Evolutionary conservation across 805 yeast genomes (phyloP).

Genomic region (Candida ortonii): DNA sequence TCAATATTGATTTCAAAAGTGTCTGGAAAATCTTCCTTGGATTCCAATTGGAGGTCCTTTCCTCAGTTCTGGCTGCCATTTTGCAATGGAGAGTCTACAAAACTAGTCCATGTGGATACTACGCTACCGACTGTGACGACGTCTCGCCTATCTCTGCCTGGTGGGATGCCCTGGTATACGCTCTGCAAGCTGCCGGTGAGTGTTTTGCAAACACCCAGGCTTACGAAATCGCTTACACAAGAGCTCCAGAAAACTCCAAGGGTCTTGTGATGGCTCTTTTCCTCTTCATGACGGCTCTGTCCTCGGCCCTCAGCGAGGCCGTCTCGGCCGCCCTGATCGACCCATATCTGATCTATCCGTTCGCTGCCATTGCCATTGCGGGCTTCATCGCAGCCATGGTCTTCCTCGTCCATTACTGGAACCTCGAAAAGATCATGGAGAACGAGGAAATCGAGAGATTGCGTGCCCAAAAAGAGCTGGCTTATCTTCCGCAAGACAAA

Average conservation of each 20-base stretch:
- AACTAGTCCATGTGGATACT: constrained; percentile 51
- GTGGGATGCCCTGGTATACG: constrained; percentile 31
- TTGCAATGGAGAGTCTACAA: constrained; percentile 46
- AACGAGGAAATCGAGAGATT: constrained; percentile 23
- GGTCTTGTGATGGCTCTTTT: constrained; percentile 48
- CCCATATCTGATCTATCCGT: constrained; percentile 43
- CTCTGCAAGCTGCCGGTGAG: constrained; percentile 48
- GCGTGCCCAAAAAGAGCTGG: constrained; percentile 5
- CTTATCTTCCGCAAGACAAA: too few relatives aligned
- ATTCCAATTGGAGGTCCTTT: constrained; percentile 43
- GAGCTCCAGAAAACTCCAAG: constrained; percentile 52
- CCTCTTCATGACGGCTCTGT: constrained; percentile 40
- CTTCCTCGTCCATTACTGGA: constrained; percentile 31
- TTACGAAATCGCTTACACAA: constrained; percentile 51
- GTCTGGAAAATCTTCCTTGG: constrained; percentile 46
- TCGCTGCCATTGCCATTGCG: constrained; percentile 38
- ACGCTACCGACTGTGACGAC: constrained; percentile 37
- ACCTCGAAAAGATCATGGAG: constrained; percentile 30
- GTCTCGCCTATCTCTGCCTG: constrained; percentile 36
- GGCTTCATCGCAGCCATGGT: constrained; percentile 34
- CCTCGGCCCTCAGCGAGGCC: constrained; percentile 47
- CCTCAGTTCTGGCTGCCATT: constrained; percentile 50
- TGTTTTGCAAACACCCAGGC: constrained; percentile 51
- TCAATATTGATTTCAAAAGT: constrained; percentile 42
- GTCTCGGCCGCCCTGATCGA: constrained; percentile 39